A percentile compares a stretch with the other conserved stretches of the same genome.
Conservation (phyloP, 805 yeast genomes). For the Metschnikowia shivogae region DNA sequence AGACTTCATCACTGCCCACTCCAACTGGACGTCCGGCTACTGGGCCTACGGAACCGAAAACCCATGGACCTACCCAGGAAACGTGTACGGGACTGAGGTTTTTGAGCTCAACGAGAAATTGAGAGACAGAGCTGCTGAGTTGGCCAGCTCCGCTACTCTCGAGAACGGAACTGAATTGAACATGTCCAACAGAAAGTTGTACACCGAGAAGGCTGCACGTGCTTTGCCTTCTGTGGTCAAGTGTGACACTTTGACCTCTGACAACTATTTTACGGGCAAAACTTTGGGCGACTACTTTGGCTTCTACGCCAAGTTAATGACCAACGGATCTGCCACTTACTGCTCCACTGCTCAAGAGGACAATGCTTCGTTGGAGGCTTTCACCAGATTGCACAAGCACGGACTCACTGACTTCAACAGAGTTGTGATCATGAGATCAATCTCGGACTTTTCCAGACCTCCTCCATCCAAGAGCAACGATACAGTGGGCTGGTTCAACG, state of each 20-base stretch:
- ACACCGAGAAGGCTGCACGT: slow-evolving; percentile 49
- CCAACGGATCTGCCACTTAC: slow-evolving; percentile 57
- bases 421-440: slow-evolving; percentile 57
- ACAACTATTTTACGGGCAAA: slow-evolving; percentile 56
- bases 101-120: slow-evolving; percentile 57
- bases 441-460: slow-evolving; percentile 55
- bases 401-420: slow-evolving; percentile 57
- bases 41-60: slow-evolving; percentile 50
- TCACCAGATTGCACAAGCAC: slow-evolving; percentile 49
- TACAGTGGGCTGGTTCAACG: slow-evolving; percentile 48
- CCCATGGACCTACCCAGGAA: slow-evolving; percentile 48
- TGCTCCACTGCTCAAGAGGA: slow-evolving; percentile 67
- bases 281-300: slow-evolving; percentile 48
- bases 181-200: slow-evolving; percentile 44
- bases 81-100: slow-evolving; percentile 61
- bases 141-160: slow-evolving; percentile 45
- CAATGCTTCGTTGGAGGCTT: slow-evolving; percentile 58
- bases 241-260: slow-evolving; percentile 60
- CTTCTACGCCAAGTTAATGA: slow-evolving; percentile 44
- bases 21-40: slow-evolving; percentile 60
- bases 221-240: slow-evolving; percentile 43
- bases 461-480: slow-evolving; percentile 42
- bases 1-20: slow-evolving; percentile 24
- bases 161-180: slow-evolving; percentile 45
- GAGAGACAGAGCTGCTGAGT: slow-evolving; percentile 52